Evolutionary conservation across 108 stramenopile species (phyloP).

Genomic region (Discostella stelligeroides): DNA sequence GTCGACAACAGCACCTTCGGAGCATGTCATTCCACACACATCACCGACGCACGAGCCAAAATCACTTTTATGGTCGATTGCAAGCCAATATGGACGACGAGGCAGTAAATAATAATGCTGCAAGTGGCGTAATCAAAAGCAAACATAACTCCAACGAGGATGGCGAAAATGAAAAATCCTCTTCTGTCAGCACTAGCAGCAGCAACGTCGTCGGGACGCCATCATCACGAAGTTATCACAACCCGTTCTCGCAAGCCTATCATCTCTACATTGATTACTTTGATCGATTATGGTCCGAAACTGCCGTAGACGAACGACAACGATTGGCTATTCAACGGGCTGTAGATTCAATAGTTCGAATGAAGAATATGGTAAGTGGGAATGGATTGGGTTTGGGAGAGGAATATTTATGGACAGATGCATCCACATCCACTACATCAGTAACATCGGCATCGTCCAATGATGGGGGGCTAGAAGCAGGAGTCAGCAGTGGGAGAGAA

Average conservation of each 20-base stretch:
- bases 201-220: neutral
- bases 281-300: conserved; percentile 46
- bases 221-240: conserved; percentile 3
- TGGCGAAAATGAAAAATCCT: neutral
- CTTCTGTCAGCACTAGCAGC: neutral
- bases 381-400: conserved; percentile 16
- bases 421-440: neutral
- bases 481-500: neutral
- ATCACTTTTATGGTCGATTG: no score
- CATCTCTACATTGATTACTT: conserved; percentile 52
- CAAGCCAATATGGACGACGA: no score
- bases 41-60: neutral
- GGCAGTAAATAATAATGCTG: no score
- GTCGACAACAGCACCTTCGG: neutral
- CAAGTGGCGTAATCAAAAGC: neutral
- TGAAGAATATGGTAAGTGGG: conserved; percentile 31
- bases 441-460: no score
- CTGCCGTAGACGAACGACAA: conserved; percentile 29
- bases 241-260: conserved; percentile 34
- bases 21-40: neutral
- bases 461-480: no score
- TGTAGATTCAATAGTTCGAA: conserved; percentile 27
- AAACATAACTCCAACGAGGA: neutral
- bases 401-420: conserved; percentile 19
- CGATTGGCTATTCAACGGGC: conserved; percentile 32